phyloP scores from a whole-genome alignment of 306 rosid genomes.

The Canavalia ensiformis region DNA sequence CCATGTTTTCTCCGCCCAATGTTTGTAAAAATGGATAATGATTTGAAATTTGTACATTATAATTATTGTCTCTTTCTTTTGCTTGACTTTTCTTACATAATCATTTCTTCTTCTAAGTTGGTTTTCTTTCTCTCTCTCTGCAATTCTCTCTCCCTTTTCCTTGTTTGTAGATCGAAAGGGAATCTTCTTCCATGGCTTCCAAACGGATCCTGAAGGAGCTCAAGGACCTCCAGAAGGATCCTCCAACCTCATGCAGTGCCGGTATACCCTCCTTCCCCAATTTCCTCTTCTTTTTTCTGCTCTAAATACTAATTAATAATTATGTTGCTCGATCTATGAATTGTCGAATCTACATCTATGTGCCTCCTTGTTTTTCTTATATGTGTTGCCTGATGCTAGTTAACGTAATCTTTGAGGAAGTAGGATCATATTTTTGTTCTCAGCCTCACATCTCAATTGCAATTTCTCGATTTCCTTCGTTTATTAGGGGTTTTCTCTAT shows the following conservation, averaged over 20 bases:
- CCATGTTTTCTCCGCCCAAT: neutral
- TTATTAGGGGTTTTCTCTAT: neutral
- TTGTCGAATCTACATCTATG: conserved; percentile 2
- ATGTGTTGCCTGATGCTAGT: neutral
- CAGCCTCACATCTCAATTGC: neutral
- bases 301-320: conserved; percentile 9
- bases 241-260: conserved; percentile 89
- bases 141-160: conserved; percentile 25
- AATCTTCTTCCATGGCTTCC: conserved; percentile 71
- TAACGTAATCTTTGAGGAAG: conserved; percentile 24
- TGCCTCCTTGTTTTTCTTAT: neutral
- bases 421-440: conserved; percentile 17
- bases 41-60: neutral
- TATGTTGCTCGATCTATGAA: conserved; percentile 53
- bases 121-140: conserved; percentile 10
- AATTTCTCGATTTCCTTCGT: neutral
- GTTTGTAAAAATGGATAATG: neutral
- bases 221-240: conserved; percentile 90
- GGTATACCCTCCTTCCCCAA: conserved; percentile 54
- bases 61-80: neutral
- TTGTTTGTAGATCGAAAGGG: conserved; percentile 52
- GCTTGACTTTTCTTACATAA: neutral
- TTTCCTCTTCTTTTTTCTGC: neutral
- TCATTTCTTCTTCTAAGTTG: conserved; percentile 25
- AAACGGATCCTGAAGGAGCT: conserved; percentile 93